Evolutionary conservation across 441 rosid species (phyloP), one percentile per base, ranked within the genome.

Genomic region (Erysimum cheiri): DNA sequence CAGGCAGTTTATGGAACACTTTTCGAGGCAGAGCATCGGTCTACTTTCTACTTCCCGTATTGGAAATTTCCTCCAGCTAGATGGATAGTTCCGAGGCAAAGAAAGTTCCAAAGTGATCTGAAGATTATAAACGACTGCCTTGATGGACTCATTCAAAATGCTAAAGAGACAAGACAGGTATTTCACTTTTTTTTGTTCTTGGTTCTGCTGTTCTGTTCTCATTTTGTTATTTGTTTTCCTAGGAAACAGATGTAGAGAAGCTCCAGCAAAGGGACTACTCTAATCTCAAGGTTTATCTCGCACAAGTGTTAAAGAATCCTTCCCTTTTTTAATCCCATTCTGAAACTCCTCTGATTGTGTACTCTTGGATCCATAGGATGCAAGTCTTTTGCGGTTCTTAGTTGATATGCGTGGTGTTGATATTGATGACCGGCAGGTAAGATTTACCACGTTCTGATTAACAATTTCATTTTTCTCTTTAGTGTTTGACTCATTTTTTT

Each of bases 1-100:
- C n/a, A n/a, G 97, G 98, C 98, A 2, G 98, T 91, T 19, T 93
- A 93, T 78, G 98, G 97, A 63, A 89, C 98, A 24, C 97, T 94
- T 81, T 94, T 87, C 61, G 98, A 94, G 77, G 98, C 98, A 60
- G 97, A 94, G 85, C 98, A 91, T 74, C 84, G 98, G 66, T 94
- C 98, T n/a, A 94, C 96, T 47, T 94, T 94, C 85, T 94, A 91
- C 79, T 75, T 94, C 64, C 98, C 98, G 2, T 93, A 94, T 50
- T 91, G 97, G 98, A 94, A 94, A 60, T 74, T 94, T 78, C 96
- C 98, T 79, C 84, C 90, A 29, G 92, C 96, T 11, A 88, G 85
- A 65, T 94, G 95, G 97, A 72, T 94, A 69, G 92, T 94, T 22
- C 98, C 98, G 4, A 79, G 98, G 74, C 98, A 91, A 69, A 58